Evolutionary conservation across 352 stramenopile genomes (phyloP), one percentile per base, ranked within the genome.

Genomic region (Globisporangium rhizosaccharum): DNA sequence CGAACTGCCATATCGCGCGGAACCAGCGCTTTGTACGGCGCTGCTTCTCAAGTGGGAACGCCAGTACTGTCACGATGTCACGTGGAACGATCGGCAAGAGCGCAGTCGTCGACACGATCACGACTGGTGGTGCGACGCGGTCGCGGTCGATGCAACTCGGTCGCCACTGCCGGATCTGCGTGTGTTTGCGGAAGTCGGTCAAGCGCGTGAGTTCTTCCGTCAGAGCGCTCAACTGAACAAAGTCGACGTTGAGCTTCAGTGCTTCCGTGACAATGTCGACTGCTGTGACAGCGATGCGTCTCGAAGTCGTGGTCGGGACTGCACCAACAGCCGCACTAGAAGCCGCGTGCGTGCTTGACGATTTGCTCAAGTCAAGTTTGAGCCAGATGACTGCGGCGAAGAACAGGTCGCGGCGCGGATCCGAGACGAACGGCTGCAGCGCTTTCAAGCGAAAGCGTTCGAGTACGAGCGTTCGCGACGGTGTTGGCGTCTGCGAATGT

Each of bases 1-100:
- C 80, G 39, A 85, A 92, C 28, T 67, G 70, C 82, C 82, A 92
- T 76, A 90, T 88, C 18, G 55, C 70, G 8, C 77, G 71, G n/a
- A 86, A 65, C 81, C 81, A 90, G 25, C 42, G 42, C 7, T 65
- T 66, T 33, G 70, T 71, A 36, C 72, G 73, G 37, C 62, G 61
- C 10, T 79, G 71, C 25, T 76, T 82, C 14, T 71, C 61, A 0
- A 55, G 10, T n/a, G 25, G 45, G 44, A 65, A 57, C 23, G 44
- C 51, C 11, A 60, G 57, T 25, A 57, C 47, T 11, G 66, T 52
- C 11, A 56, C 39, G n/a, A 52, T 59, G 26, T 48, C n/a, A 0
- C 63, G 30, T 7, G 59, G 26, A 0, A 83, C 44, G 2, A 83
- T 49, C 5, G 81, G 81, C 52, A 90, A 54, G 14, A 88, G 47